Base-by-base conservation (phyloP, 148 eudicot species). In the Silene uniflora region DNA sequence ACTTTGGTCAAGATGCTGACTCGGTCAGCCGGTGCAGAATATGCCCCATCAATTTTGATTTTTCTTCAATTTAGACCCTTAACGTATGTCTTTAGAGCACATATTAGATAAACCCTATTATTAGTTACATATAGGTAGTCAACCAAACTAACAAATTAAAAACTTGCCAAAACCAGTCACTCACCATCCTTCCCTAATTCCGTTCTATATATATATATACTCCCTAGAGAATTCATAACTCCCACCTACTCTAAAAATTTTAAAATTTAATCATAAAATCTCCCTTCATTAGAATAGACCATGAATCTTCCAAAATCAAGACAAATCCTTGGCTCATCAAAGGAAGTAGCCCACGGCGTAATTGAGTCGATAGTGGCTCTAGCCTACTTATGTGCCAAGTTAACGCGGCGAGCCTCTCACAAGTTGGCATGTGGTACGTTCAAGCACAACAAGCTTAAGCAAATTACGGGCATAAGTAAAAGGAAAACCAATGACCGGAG, bases 281-380 rank as follows among this genome's bases (percentile, higher is more conserved):
- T 55, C 60, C 17, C 19, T 16, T 59, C 21, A 59, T 59, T 59
- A 35, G 39, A 35, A 0, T 35, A 35, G 5, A 39, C 44, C 10
- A 80, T 80, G 83, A 66, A 60, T 72, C 65, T 44, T 56, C n/a
- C 60, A 76, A 80, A 58, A 42, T 55, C 72, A 19, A 73, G 69
- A 52, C 78, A 78, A 82, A 69, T 82, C 0, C n/a, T 78, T 17
- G 75, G 74, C 67, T 74, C 80, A 23, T 62, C 84, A 8, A 86
- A 81, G 73, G 75, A 47, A 29, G 77, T 78, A 2, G 75, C 79
- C 17, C 29, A 67, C 14, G 80, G 81, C 73, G 27, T 89, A 23
- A 12, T 89, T 0, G 83, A 81, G 46, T 84, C 90, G 3, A 49
- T 84, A 23, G 29, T 75, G 6, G 60, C 86, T 25, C 29, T 89